Evolutionary conservation across 1,284 basidiomycete species (phyloP).

Genomic region (Moesziomyces antarcticus): DNA sequence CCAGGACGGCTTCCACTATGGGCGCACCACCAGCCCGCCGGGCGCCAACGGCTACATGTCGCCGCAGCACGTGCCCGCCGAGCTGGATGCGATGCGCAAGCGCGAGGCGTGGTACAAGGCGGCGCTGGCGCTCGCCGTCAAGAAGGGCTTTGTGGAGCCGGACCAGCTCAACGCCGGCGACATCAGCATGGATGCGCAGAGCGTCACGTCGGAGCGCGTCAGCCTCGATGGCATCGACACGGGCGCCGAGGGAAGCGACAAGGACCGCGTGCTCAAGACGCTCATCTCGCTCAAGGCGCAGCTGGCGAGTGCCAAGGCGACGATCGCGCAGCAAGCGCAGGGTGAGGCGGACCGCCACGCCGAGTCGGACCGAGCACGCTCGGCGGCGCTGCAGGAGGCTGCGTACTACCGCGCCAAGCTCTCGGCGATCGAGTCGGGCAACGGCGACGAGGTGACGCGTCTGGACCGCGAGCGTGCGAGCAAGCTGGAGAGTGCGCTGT

Average conservation of each 20-base stretch:
- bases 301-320: constrained; percentile 83
- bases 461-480: constrained; percentile 83
- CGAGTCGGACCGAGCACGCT: constrained; percentile 82
- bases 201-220: constrained; percentile 32
- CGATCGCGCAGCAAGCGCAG: constrained; percentile 79
- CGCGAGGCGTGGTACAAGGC: constrained; percentile 88
- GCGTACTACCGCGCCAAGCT: constrained; percentile 96
- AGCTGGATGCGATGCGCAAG: constrained; percentile 80
- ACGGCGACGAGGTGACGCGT: constrained; percentile 75
- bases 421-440: constrained; percentile 81
- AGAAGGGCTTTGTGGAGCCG: constrained; percentile 82
- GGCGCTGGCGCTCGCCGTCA: constrained; percentile 80
- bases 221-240: constrained; percentile 68
- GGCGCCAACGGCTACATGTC: constrained; percentile 42
- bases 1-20: constrained; percentile 61
- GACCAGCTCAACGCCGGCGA: constrained; percentile 68
- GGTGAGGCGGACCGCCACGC: constrained; percentile 80
- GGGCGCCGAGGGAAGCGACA: constrained; percentile 65
- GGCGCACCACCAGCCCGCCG: constrained; percentile 33
- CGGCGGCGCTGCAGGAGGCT: constrained; percentile 89
- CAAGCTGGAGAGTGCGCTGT: constrained; percentile 83
- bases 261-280: constrained; percentile 76
- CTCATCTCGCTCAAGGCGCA: constrained; percentile 88
- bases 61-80: constrained; percentile 68
- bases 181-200: constrained; percentile 38